Evolutionary conservation across 2,329 filamentous ascomycete species (phyloP), one percentile per base, ranked within the genome.

Genomic region (Penicillium sp.): DNA sequence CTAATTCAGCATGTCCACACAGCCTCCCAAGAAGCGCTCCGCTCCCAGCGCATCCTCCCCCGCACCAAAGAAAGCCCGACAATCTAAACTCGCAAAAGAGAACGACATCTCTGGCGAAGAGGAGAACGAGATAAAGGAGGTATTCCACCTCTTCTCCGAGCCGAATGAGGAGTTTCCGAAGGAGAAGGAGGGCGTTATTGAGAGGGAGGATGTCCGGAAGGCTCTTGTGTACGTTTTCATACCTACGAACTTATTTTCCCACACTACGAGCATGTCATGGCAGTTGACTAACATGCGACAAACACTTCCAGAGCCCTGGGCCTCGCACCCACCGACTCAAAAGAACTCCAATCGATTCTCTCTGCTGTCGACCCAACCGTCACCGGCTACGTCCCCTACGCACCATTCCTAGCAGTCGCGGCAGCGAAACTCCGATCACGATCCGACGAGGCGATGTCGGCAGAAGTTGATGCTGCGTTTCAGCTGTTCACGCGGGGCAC

Each of bases 11-110:
- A 23, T 23, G 48, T n/a, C 26, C 9, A 26, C 9, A 1, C 65
- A 79, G 75, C 77, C 71, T 62, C 76, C 74, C 60, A 78, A 76
- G 66, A 77, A 75, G 65, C 75, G 75, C 65, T 66, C 69, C 66
- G 70, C 70, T 55, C 59, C 69, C 57, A 53, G 71, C 59, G 44
- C 66, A 64, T 67, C 75, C 61, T 69, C 74, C 60, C 57, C 71
- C 35, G 66, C 74, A n/a, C 71, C 73, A 11, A 78, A 74, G 65
- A 77, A 75, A 68, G 64, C 72, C 59, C 90, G 91, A 65, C 88
- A 88, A 72, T 96, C 93, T 62, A 96, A 93, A 77, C 91, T 97
- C 70, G 94, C 94, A 31, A 94, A 93, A 79, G 92, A 97, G 74
- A 89, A 97, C 84, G 90, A 93, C 76, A 88, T 98, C 73, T 90